A percentile compares a stretch with the other conserved stretches of the same genome.
phyloP scores from a whole-genome alignment of 2,329 filamentous ascomycete genomes.

The Paraphoma chrysanthemicola region DNA sequence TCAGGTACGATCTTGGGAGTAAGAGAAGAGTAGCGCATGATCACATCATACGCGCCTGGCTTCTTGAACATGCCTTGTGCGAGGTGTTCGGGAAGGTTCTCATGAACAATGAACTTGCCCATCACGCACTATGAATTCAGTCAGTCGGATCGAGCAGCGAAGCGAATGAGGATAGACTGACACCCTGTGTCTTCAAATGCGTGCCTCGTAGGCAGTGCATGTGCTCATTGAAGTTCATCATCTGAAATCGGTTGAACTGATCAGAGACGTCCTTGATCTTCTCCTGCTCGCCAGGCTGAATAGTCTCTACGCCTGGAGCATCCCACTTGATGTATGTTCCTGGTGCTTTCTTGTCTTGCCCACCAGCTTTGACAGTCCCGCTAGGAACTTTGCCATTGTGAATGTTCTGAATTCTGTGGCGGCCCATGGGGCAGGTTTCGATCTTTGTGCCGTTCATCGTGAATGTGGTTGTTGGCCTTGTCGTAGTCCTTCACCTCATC shows the following conservation, averaged over 20 bases:
- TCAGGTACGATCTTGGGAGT: slow-evolving; percentile 35
- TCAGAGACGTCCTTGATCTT: slow-evolving; percentile 56
- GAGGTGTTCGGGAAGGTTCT: slow-evolving; percentile 53
- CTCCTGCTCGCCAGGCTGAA: slow-evolving; percentile 50
- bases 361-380: slow-evolving; percentile 31
- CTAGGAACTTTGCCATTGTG: slow-evolving; percentile 33
- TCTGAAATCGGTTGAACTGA: slow-evolving; percentile 55
- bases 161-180: slow-evolving; percentile 23
- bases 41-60: slow-evolving; percentile 31
- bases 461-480: background rate
- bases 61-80: slow-evolving; percentile 41
- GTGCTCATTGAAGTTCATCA: slow-evolving; percentile 52
- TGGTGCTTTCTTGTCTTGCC: slow-evolving; percentile 30
- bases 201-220: slow-evolving; percentile 47
- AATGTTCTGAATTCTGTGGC: slow-evolving; percentile 35
- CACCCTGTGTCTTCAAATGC: slow-evolving; percentile 56
- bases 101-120: slow-evolving; percentile 53
- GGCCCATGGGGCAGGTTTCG: slow-evolving; percentile 25
- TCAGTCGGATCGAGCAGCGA: background rate
- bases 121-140: slow-evolving; percentile 44
- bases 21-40: slow-evolving; percentile 36
- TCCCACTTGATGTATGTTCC: slow-evolving; percentile 53
- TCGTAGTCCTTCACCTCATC: background rate
- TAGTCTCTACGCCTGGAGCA: slow-evolving; percentile 49
- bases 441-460: slow-evolving; percentile 21